Evolutionary conservation across 768 basidiomycete species (phyloP), one percentile per base, ranked within the genome.

Genomic region (Mycena amicta): DNA sequence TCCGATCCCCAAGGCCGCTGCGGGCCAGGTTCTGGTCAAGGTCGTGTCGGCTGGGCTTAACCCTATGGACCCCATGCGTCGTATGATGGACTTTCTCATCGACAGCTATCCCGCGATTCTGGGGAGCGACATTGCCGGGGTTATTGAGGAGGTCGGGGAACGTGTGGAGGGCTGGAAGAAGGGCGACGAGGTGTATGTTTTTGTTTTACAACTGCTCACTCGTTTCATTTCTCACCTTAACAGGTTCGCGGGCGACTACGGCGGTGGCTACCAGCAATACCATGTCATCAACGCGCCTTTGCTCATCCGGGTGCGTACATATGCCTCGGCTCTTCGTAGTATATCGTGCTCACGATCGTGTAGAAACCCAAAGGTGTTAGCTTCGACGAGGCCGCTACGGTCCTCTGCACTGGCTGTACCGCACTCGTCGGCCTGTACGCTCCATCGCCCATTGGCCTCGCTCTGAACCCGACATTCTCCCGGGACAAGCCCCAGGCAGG

Each of bases 1-100:
- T 3, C 27, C 37, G 25, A 61, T 72, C 8, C 68, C 67, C 5
- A 46, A 54, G n/a, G 70, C 71, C 1, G 68, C 58, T 0, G 55
- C 67, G 2, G 67, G 68, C 16, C 69, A 75, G 23, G 56, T 75
- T n/a, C 65, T 74, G 15, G 59, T 75, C 50, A 73, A 70, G 50
- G 50, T 75, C 41, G 26, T 62, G 11, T 52, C 71, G 5, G 57
- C 59, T 16, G 70, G 57, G 2, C 58, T 76, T 23, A 74, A 77
- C 50, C 74, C 75, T 0, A 68, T 69, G 3, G 72, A 74, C 58
- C 73, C 72, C 72, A 74, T 70, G 61, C 65, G 70, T n/a, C 70
- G 67, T 28, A 57, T 25, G 57, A 65, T 16, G 31, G 60, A 50
- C 22, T 52, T 67, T 27, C 55, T 68, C 51, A 54, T 71, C 55